Conservation (phyloP, 495 filamentous ascomycete species). For the Hypoxylon subgilvum region DNA sequence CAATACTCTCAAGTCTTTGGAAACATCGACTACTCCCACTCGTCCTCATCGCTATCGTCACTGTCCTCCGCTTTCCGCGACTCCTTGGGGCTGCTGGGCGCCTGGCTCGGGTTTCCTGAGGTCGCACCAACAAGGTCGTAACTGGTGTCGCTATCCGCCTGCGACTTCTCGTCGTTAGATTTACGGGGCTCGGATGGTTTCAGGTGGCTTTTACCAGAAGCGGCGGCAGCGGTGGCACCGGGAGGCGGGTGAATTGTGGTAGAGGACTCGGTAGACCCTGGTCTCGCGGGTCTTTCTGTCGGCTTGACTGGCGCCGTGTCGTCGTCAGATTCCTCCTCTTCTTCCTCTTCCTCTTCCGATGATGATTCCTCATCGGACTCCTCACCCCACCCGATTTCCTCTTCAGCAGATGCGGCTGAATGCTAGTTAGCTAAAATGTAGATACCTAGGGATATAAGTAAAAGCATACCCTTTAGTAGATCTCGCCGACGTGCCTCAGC, state of each 20-base stretch:
- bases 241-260: constrained; percentile 58
- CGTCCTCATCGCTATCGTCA: constrained; percentile 74
- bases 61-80: constrained; percentile 58
- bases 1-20: not conserved
- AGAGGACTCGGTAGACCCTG: constrained; percentile 57
- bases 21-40: constrained; percentile 75
- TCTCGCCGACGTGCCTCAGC: constrained; percentile 90
- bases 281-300: constrained; percentile 40
- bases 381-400: constrained; percentile 80
- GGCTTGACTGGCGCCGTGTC: constrained; percentile 40
- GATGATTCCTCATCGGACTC: constrained; percentile 36
- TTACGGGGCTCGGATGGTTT: constrained; percentile 72
- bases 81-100: constrained; percentile 72
- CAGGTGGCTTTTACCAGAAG: constrained; percentile 40
- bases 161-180: constrained; percentile 84
- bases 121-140: constrained; percentile 82
- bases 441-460: not conserved
- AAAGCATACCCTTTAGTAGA: constrained; percentile 86
- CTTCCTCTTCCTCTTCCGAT: constrained; percentile 31
- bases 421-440: constrained; percentile 37
- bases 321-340: constrained; percentile 34
- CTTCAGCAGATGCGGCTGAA: constrained; percentile 68
- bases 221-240: constrained; percentile 27
- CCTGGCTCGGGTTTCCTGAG: constrained; percentile 80
- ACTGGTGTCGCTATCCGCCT: constrained; percentile 86